Evolutionary conservation across 768 basidiomycete genomes (phyloP).

Genomic region (Cystobasidium ongulense): DNA sequence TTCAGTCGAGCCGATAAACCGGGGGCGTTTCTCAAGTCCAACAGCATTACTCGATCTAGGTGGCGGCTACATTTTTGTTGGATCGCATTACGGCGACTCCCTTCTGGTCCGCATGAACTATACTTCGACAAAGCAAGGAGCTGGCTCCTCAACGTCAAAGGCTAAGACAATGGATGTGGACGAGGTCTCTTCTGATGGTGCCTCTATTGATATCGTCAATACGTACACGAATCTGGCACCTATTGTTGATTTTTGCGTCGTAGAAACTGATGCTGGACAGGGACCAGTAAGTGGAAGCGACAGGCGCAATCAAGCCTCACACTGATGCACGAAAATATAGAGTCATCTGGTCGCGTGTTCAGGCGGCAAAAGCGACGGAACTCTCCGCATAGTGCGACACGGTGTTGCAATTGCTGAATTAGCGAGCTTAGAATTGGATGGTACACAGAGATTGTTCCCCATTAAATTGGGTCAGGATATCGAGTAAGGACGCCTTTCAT

Average conservation of each 20-base stretch:
- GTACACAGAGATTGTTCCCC: conserved; percentile 57
- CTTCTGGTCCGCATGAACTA: conserved; percentile 60
- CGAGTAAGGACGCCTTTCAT: neutral
- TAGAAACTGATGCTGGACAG: conserved; percentile 58
- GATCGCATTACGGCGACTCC: conserved; percentile 73
- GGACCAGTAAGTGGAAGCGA: conserved; percentile 53
- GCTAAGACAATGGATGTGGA: conserved; percentile 10
- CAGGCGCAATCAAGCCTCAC: neutral
- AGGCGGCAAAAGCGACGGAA: conserved; percentile 67
- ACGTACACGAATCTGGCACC: conserved; percentile 71
- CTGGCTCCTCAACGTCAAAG: conserved; percentile 13
- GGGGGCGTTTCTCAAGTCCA: conserved; percentile 56
- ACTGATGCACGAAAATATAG: conserved; percentile 45
- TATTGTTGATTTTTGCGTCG: conserved; percentile 68
- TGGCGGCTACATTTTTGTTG: conserved; percentile 63
- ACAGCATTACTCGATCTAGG: conserved; percentile 65
- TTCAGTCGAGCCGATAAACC: conserved; percentile 42
- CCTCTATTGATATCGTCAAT: conserved; percentile 56
- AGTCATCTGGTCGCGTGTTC: conserved; percentile 78
- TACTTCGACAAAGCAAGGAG: conserved; percentile 45
- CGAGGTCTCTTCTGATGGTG: neutral
- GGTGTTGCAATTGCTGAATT: conserved; percentile 70
- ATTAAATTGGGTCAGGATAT: neutral
- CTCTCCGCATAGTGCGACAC: conserved; percentile 65
- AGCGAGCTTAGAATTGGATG: conserved; percentile 54